Base-by-base conservation (phyloP, 176 grass and related monocot genomes). In the Raddia distichophylla region DNA sequence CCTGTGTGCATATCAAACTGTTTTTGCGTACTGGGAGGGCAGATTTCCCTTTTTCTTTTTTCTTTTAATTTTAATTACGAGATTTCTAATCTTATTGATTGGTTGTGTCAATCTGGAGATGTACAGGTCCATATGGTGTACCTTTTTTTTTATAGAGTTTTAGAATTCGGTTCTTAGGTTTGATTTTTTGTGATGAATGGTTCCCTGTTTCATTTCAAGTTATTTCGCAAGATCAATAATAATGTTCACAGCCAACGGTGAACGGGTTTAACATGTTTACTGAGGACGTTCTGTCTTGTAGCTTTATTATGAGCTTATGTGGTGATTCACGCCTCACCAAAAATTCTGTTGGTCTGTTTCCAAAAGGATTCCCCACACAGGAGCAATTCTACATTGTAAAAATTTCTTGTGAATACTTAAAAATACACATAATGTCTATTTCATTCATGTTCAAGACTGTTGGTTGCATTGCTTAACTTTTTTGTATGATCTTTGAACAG, bases 401-500 rank as follows among this genome's bases (percentile, higher is more conserved):
- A 64, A 11, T 50, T 64, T 67, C 64, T 43, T 61, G 5, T 49
- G 20, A 58, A 61, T 3, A 43, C 2, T 60, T 35, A 12, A 15
- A 48, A 59, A 51, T 46, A n/a, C 44, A 8, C 19, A 3, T 71
- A 33, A 1, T 71, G 14, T 2, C 40, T 60, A 60, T 70, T 70
- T 72, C 32, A 33, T 19, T 49, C 12, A 50, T 74, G 5, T 63
- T 44, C 13, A n/a, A 13, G 7, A 55, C 69, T 22, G 18, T 43
- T 74, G 12, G 32, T 65, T 44, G 5, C 12, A 19, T 70, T 54
- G 37, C 54, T 80, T 59, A 71, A 71, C 70, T 50, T 6, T 76
- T 6, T 57, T 86, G 4, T n/a, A 22, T 80, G 5, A 69, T 80
- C 19, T 86, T 34, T 81, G 9, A 54, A 70, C 94, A 97, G 94